phyloP scores from a whole-genome alignment of 306 rosid genomes.

The Carpinus viminea region DNA sequence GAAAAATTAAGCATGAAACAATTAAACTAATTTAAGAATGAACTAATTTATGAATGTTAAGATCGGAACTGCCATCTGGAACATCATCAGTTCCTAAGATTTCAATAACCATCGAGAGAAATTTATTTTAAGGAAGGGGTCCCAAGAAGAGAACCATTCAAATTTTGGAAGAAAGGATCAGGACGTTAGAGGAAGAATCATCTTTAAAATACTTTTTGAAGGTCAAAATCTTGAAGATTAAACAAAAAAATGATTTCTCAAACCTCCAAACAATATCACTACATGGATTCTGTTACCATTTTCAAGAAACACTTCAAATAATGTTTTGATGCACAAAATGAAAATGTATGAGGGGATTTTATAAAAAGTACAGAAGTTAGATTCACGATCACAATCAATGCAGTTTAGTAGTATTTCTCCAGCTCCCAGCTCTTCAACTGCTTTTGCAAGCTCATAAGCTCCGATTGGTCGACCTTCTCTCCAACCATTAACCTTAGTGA shows the following conservation, averaged over 20 bases:
- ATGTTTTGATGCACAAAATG: not conserved
- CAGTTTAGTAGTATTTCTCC: conserved; percentile 97
- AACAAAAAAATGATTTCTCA: not conserved
- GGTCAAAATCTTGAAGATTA: not conserved
- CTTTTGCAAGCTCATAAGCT: conserved; percentile 93
- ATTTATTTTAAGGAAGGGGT: not conserved
- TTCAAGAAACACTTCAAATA: not conserved
- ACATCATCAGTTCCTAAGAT: not conserved
- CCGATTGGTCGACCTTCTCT: conserved; percentile 95
- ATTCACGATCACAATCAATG: conserved; percentile 90
- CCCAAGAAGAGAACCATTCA: not conserved
- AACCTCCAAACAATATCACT: not conserved
- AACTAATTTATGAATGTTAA: not conserved
- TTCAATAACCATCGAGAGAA: not conserved
- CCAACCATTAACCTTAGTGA: conserved; percentile 74
- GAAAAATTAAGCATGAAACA: not conserved
- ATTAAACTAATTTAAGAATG: conserved; percentile 10
- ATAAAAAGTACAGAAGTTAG: conserved; percentile 15
- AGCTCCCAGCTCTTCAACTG: conserved; percentile 95
- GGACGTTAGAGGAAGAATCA: not conserved
- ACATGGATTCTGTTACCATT: not conserved
- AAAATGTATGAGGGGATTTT: not conserved
- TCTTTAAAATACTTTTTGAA: not conserved
- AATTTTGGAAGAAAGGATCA: not conserved
- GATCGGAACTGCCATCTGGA: not conserved